Percentiles rank a stretch among this genome's conserved stretches.
Conservation (phyloP, 108 stramenopile species). For the Nannochloropsis granulata region DNA sequence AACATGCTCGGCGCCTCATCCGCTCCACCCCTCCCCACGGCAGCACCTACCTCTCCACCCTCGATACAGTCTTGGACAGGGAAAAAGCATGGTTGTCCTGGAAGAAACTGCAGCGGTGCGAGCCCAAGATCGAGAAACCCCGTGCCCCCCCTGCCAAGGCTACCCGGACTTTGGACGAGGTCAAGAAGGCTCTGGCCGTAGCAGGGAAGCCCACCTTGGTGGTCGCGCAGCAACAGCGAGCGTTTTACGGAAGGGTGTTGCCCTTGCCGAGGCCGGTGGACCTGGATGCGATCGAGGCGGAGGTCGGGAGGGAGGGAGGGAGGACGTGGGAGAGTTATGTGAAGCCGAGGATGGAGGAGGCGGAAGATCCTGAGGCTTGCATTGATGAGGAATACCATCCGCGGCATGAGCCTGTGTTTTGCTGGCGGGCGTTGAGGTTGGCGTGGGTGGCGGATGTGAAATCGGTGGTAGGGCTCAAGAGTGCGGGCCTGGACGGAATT, state of each 20-base stretch:
- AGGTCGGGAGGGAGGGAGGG: neutral
- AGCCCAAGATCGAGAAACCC: neutral
- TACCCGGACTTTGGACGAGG: neutral
- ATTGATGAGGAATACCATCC: constrained; percentile 14
- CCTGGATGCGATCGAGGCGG: neutral
- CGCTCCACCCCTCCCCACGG: constrained; percentile 28
- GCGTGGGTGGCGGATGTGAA: neutral
- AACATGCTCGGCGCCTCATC: constrained; percentile 19
- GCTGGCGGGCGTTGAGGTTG: constrained; percentile 10
- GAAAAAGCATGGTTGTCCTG: constrained; percentile 32
- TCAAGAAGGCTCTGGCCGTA: neutral
- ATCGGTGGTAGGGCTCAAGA: neutral
- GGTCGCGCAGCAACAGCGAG: neutral
- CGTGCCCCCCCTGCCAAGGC: neutral
- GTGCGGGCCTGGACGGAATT: neutral
- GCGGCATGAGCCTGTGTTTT: constrained; percentile 4
- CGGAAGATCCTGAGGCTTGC: constrained; percentile 7
- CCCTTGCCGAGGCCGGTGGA: neutral
- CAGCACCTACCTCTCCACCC: constrained; percentile 20
- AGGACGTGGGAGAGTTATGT: neutral
- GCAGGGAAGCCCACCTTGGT: neutral
- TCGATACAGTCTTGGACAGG: constrained; percentile 15
- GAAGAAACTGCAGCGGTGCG: constrained; percentile 19
- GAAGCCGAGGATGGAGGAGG: neutral
- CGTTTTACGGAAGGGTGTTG: neutral